These are phyloP conservation scores for Apiospora kogelbergensis DNA, from an alignment of 2,329 filamentous ascomycete species.

Conservation along the genomic window DNA sequence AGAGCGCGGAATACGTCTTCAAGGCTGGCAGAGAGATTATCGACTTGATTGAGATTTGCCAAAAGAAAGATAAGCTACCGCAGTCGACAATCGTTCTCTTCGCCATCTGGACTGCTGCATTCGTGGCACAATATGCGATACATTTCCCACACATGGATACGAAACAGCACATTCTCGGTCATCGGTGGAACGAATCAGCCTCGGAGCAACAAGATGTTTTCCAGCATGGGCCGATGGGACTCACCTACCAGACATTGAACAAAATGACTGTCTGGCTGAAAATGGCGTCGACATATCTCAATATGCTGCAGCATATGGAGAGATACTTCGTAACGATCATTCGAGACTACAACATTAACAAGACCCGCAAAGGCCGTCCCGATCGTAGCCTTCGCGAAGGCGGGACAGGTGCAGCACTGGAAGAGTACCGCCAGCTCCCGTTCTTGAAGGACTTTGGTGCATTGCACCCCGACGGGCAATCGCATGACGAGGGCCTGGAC, in stretches of 20 bases:
- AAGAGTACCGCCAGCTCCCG: conserved; percentile 49
- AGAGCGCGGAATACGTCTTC: conserved; percentile 63
- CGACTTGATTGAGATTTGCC: conserved; percentile 62
- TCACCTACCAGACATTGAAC: conserved; percentile 49
- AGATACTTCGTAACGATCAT: conserved; percentile 52
- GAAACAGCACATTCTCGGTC: conserved; percentile 48
- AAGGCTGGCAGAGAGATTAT: conserved; percentile 62
- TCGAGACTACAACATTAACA: conserved; percentile 42
- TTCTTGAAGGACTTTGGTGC: conserved; percentile 45
- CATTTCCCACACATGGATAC: conserved; percentile 71
- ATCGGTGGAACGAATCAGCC: conserved; percentile 33
- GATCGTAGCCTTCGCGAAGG: conserved; percentile 40
- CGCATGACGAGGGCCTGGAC: conserved; percentile 21
- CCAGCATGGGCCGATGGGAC: conserved; percentile 42
- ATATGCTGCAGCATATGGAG: conserved; percentile 53
- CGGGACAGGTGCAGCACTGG: conserved; percentile 49
- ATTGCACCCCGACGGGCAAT: conserved; percentile 35
- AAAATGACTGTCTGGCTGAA: conserved; percentile 52
- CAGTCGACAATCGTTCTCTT: conserved; percentile 69
- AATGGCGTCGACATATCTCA: conserved; percentile 57
- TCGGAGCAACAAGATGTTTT: conserved; percentile 29
- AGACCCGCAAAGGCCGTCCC: conserved; percentile 25
- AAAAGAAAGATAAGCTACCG: conserved; percentile 58
- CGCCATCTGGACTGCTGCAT: conserved; percentile 65
- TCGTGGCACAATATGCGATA: conserved; percentile 64